Base-by-base conservation (phyloP, 139 green algal species). In the Chlamydomonas applanata region DNA sequence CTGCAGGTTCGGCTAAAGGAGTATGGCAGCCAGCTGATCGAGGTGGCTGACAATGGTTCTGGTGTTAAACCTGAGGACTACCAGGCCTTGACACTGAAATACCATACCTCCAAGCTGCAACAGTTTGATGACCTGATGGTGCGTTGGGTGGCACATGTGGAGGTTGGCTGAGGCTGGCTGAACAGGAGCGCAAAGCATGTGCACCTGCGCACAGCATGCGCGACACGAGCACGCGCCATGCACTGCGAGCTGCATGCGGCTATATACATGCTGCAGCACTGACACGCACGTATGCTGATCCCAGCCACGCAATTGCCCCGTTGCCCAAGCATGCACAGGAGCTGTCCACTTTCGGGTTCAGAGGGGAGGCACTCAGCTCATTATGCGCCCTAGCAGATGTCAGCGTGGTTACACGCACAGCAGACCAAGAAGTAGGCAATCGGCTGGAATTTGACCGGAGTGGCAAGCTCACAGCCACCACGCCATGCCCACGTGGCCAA, bases 31-130 rank as follows among this genome's bases (percentile, higher is more conserved):
- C 87, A 96, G 72, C 72, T 93, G 32, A 90, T 99, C 14, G 96
- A 99, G 83, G 94, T 99, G 1, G 86, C 90, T 19, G 96, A 99
- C 84, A 98, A 99, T 61, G 96, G 96, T 0, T 76, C 66, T 1
- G 96, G 96, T 19, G 85, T 99, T 2, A 14, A 71, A 0, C 85
- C 84, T 0, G 75, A 75, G 3, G 83, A 98, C 69, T 89, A 95
- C 66, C 60, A 86, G 56, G 72, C 81, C 0, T 83, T 99, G 5
- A 92, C 93, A 0, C 88, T 92, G 49, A 98, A 98, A 84, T 95
- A 99, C 82, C 89, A 97, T 83, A 99, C 96, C 53, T 97, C 90
- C 77, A 99, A 99, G 81, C 80, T 99, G 2, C 33, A 69, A 0
- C 56, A 73, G 2, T 98, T 98, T 72, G 61, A 69, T 0, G 94